Evolutionary conservation across 2,329 filamentous ascomycete genomes (phyloP).

Genomic region (Claviceps monticola): DNA sequence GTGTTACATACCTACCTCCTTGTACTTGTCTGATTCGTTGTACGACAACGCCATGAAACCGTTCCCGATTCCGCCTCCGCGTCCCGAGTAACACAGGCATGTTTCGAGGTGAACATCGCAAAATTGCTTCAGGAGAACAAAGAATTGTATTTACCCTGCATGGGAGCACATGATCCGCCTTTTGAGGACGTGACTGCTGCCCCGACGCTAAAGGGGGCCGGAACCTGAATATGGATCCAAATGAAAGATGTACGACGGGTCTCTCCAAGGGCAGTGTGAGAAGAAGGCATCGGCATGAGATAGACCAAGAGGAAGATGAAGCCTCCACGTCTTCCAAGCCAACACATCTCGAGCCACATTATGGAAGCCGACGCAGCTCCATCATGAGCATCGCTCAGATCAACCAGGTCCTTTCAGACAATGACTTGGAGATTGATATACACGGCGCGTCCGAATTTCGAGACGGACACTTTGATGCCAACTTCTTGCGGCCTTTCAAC

Average conservation of each 20-base stretch:
- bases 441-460: conserved; percentile 30
- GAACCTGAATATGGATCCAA: not conserved
- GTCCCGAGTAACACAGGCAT: not conserved
- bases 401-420: conserved; percentile 19
- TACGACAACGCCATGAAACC: not conserved
- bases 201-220: not conserved
- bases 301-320: not conserved
- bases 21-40: not conserved
- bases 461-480: conserved; percentile 34
- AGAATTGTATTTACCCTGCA: not conserved
- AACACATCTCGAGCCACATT: conserved; percentile 6
- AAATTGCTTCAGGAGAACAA: not conserved
- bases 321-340: conserved; percentile 2
- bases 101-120: not conserved
- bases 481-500: conserved; percentile 30
- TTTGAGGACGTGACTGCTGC: not conserved
- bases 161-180: not conserved
- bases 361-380: conserved; percentile 13
- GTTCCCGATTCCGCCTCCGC: not conserved
- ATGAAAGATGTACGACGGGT: not conserved
- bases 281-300: not conserved
- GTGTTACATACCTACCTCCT: no score
- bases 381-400: conserved; percentile 19
- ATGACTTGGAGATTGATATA: conserved; percentile 23
- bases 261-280: not conserved